Base-by-base conservation (phyloP, 208 protist genomes). In the Crithidia fasciculata region DNA sequence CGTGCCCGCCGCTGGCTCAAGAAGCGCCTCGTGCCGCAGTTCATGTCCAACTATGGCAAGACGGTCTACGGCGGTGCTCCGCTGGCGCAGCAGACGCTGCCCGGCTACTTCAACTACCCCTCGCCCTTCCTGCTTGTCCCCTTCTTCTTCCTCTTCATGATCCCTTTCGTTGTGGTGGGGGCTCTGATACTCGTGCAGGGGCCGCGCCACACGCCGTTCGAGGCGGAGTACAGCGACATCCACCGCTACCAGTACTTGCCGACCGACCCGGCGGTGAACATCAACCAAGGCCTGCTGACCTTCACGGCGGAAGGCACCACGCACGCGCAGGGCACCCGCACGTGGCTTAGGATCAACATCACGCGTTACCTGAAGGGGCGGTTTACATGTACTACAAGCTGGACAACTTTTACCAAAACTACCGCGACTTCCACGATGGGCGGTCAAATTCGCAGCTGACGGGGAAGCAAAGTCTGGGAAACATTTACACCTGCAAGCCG, bases 351-450 rank as follows among this genome's bases (percentile, higher is more conserved):
- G 37, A 80, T 97, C 28, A 76, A 88, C 45, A 37, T 95, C 7
- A 68, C 45, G 13, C 47, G 88, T 36, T 76, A 66, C 55, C 90
- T 99, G 69, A 69, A 92, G 52, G 74, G 85, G 18, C 98, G 13
- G 90, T 99, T 43, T 99, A 98, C 80, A 77, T 99, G 69, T 99
- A 99, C 78, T 99, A 99, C 82, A 90, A 91, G 78, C 74, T 99
- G 0, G 80, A 84, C 18, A 98, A 99, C 72, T 99, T 98, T 71
- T 99, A 98, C 83, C 98, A 99, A 76, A 99, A 99, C 79, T 92
- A 99, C 80, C 83, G 98, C 45, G 79, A 89, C 55, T 99, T 99
- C 82, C 91, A 92, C 72, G 66, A 88, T 41, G 85, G 89, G 41
- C 77, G 86, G 37, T 84, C 71, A 41, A 80, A 72, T 45, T 43